Percentiles rank a stretch among this genome's conserved stretches.
phyloP scores from a whole-genome alignment of 2,329 filamentous ascomycete species.

The Diplodia seriata region DNA sequence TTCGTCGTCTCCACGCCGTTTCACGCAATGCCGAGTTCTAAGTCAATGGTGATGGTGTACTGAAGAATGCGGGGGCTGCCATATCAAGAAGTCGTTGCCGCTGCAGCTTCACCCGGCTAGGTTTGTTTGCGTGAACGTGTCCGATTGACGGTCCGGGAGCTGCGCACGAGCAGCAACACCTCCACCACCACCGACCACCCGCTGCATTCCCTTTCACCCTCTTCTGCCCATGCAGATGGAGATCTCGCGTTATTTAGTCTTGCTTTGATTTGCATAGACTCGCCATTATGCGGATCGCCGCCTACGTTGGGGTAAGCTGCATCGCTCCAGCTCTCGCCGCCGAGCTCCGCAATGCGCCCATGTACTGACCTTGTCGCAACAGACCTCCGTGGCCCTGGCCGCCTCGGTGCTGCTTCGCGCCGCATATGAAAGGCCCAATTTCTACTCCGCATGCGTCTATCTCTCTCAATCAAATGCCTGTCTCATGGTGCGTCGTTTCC shows the following conservation, averaged over 20 bases:
- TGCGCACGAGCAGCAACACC: conserved; percentile 23
- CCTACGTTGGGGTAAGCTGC: conserved; percentile 33
- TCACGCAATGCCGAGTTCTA: no score
- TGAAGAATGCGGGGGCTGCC: not conserved
- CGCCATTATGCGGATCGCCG: conserved; percentile 32
- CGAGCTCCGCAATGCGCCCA: conserved; percentile 8
- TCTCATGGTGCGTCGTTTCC: conserved; percentile 71
- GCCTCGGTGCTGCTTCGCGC: conserved; percentile 85
- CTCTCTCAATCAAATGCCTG: conserved; percentile 96
- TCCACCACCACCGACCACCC: conserved; percentile 8
- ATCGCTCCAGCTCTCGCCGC: conserved; percentile 10
- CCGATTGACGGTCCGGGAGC: conserved; percentile 25
- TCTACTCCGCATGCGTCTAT: conserved; percentile 97
- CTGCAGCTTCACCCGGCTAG: conserved; percentile 26
- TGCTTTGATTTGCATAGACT: conserved; percentile 25
- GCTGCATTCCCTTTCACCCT: not conserved
- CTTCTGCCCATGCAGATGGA: conserved; percentile 29
- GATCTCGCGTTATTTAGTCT: conserved; percentile 14
- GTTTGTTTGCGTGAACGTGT: conserved; percentile 30
- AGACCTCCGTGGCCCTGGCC: conserved; percentile 76
- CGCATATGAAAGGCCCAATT: conserved; percentile 94
- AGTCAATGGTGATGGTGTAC: no score
- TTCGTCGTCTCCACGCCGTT: no score
- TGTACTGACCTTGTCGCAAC: conserved; percentile 17
- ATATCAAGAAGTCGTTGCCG: conserved; percentile 10